A percentile compares a stretch with the other conserved stretches of the same genome.
Conservation (phyloP, 176 grass and related monocot species). For the Themeda triandra region DNA sequence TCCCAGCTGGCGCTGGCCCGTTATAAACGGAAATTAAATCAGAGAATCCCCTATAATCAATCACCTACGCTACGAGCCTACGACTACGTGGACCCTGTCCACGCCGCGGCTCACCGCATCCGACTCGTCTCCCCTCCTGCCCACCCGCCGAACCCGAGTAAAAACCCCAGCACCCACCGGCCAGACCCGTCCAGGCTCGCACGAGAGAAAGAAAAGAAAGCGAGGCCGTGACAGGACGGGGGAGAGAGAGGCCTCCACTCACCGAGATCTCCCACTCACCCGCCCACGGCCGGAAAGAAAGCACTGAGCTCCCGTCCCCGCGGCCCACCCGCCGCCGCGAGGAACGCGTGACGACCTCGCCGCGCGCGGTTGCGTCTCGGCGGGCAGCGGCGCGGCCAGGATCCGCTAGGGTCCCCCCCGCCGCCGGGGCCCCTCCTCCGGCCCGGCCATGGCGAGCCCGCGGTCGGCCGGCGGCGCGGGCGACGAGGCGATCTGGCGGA, state of each 20-base stretch:
- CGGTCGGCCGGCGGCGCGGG: slow-evolving; percentile 13
- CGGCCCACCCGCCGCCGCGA: not conserved
- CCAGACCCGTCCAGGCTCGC: not conserved
- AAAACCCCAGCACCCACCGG: slow-evolving; percentile 26
- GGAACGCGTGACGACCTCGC: slow-evolving; percentile 5
- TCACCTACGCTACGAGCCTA: no score
- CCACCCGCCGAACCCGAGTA: slow-evolving; percentile 12
- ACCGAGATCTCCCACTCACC: no score
- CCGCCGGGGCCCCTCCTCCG: slow-evolving; percentile 7
- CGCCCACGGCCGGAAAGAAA: slow-evolving; percentile 20
- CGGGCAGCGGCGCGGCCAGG: not conserved
- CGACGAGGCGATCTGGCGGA: slow-evolving; percentile 89
- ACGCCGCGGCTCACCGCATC: not conserved
- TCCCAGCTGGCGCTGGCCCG: not conserved
- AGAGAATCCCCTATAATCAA: slow-evolving; percentile 3
- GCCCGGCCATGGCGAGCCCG: slow-evolving; percentile 77
- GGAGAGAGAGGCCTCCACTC: slow-evolving; percentile 49
- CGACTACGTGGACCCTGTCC: slow-evolving; percentile 29
- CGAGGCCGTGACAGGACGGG: not conserved
- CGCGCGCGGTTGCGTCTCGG: no score
- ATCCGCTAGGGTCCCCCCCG: slow-evolving; percentile 56
- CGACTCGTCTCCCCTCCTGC: not conserved
- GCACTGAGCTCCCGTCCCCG: not conserved
- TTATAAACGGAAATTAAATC: not conserved
- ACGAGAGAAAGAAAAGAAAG: not conserved